Base-by-base conservation (phyloP, 805 yeast genomes). In the Pichia scutulata region DNA sequence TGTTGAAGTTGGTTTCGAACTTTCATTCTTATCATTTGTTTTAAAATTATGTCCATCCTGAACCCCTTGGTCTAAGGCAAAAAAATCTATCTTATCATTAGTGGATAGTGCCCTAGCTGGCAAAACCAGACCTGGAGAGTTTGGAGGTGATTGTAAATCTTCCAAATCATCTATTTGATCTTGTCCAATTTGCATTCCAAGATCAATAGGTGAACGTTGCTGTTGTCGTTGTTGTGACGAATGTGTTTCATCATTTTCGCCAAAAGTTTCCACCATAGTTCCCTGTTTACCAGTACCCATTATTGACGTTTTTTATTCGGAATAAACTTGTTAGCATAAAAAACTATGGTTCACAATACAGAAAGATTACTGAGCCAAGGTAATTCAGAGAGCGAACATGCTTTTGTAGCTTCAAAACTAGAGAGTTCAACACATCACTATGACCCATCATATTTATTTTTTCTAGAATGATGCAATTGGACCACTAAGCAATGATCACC, bases 401-500 rank as follows among this genome's bases (percentile, higher is more conserved):
- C 7, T 33, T 28, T 13, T 9, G n/a, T 3, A 14, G 13, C 3
- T 33, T 33, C 19, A n/a, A 33, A 16, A 16, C 18, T 33, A n/a
- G n/a, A n/a, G n/a, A n/a, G n/a, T n/a, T 33, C 8, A 16, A 33
- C 19, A 16, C n/a, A 16, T 33, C 10, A 33, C 7, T 16, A 16
- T n/a, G 37, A 33, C 19, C 4, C 19, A n/a, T 33, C 37, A 33
- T n/a, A 33, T 33, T 33, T 33, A 19, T 33, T n/a, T 1, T 16
- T n/a, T n/a, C 37, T 16, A n/a, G 37, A 2, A 33, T 23, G 13
- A 7, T 12, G 10, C 30, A 30, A 23, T 23, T 40, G 42, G 6
- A 7, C 21, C 4, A 45, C n/a, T 6, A 33, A 33, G n/a, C 37
- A n/a, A 89, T 89, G 97, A 71, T 82, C 54, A 76, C 80, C 41